Evolutionary conservation across 768 basidiomycete species (phyloP).

Genomic region (Dentipellis fragilis): DNA sequence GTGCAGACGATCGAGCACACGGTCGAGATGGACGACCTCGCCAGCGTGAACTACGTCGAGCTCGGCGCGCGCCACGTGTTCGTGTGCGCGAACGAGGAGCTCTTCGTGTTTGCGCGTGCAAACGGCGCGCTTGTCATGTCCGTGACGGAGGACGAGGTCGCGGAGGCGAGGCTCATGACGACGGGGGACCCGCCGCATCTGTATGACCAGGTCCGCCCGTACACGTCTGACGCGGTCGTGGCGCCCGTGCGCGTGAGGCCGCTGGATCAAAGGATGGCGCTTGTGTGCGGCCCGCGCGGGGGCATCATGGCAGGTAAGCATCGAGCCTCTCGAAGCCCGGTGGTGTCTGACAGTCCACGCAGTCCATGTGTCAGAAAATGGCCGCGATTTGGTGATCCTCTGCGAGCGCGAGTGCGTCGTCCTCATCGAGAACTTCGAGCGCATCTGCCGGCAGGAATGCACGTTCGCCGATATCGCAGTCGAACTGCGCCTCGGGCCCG

Average conservation of each 20-base stretch:
- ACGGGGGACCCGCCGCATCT: not conserved
- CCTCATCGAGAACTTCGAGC: conserved; percentile 26
- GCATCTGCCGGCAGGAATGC: conserved; percentile 13
- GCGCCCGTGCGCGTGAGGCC: no score
- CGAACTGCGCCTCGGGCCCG: not conserved
- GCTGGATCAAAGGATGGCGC: no score
- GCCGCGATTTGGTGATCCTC: conserved; percentile 24
- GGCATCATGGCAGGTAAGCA: conserved; percentile 3
- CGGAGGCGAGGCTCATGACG: not conserved
- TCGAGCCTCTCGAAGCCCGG: no score
- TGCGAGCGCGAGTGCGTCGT: conserved; percentile 15
- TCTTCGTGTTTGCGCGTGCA: conserved; percentile 46
- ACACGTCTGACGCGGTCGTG: no score
- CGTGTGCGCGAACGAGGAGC: conserved; percentile 36
- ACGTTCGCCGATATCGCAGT: not conserved
- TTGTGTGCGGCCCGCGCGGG: no score
- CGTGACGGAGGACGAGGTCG: conserved; percentile 6
- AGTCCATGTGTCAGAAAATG: conserved; percentile 29
- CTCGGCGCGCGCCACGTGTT: conserved; percentile 48
- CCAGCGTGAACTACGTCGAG: conserved; percentile 54
- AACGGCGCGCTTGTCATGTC: conserved; percentile 35
- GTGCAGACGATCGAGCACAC: conserved; percentile 37
- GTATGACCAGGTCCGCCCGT: no score
- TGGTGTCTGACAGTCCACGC: not conserved
- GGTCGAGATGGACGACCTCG: conserved; percentile 17